Conservation (phyloP, 192 early-diverging fungal species). For the Diversispora epigaea region DNA sequence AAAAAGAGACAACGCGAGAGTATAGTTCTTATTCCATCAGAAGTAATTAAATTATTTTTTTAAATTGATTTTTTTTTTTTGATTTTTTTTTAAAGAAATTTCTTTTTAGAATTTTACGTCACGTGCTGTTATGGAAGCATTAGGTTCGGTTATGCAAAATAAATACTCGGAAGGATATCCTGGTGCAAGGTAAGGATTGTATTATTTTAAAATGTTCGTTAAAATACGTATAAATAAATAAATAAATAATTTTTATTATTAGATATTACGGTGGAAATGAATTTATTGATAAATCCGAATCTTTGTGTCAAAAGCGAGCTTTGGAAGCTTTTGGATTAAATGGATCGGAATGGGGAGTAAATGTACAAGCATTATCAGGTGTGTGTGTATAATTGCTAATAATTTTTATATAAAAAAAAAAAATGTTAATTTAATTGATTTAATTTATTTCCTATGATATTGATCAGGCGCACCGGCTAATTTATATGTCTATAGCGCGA, state of each 20-base stretch:
- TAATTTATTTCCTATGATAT: neutral
- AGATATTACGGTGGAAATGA: conserved; percentile 99
- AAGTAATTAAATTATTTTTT: conserved; percentile 52
- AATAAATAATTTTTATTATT: conserved; percentile 1
- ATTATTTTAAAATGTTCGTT: too few species aligned
- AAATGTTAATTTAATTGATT: neutral
- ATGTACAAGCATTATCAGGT: conserved; percentile 94
- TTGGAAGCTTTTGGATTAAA: conserved; percentile 89
- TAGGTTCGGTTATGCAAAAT: conserved; percentile 99
- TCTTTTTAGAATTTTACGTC: conserved; percentile 90
- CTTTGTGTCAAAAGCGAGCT: conserved; percentile 91
- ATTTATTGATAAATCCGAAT: conserved; percentile 93
- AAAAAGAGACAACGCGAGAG: conserved; percentile 91
- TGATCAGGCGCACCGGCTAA: conserved; percentile 96
- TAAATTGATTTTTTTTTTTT: neutral
- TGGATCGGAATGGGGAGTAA: conserved; percentile 90
- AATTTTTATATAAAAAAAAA: neutral
- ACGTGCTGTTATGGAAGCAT: conserved; percentile 89
- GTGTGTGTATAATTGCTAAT: neutral
- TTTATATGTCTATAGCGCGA: conserved; percentile 92
- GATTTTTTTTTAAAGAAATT: neutral
- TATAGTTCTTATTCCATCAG: conserved; percentile 94
- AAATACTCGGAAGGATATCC: conserved; percentile 99
- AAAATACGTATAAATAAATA: too few species aligned
- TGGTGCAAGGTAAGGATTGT: conserved; percentile 64